Evolutionary conservation across 495 filamentous ascomycete genomes (phyloP), one percentile per base, ranked within the genome.

Genomic region (Lasiosphaeria ovina): DNA sequence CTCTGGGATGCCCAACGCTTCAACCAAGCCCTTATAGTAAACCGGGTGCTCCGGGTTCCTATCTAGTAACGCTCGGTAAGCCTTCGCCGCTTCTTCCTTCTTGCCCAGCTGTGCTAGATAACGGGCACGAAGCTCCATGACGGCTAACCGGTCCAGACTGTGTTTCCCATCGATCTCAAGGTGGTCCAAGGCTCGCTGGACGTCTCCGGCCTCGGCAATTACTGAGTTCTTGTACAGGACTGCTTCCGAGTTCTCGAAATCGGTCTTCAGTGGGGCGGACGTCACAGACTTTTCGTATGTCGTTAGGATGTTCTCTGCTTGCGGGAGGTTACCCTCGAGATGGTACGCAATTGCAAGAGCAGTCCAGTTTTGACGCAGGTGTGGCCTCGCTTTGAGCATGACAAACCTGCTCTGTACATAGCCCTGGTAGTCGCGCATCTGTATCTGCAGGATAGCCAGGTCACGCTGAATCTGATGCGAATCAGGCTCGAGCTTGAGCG

Each of bases 351-450:
- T 88, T 9, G 95, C 94, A 50, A 99, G 74, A 6, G 90, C 94
- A 0, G 94, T 98, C 94, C 94, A 99, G 74, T 95, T 97, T 74
- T 92, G 89, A 62, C 94, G 83, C 54, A 92, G 66, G 42, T 83
- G 81, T 2, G 94, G 89, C 53, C 89, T 83, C 38, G 87, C 82
- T 69, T 94, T 89, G 61, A 99, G 77, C 85, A 99, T 98, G 32
- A 83, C 73, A 45, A 80, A 84, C 60, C 94, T 82, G 72, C 90
- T 97, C 71, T 93, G 86, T 61, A 97, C 85, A 65, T 97, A 98
- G 47, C 94, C 95, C 66, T 86, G 83, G 74, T 91, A 98, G 75
- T 99, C 95, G 59, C 95, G 85, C 89, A 96, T 96, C 77, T 99
- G 94, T 67, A 96, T 82, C 76, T 98, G 94, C 54, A 99, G 84